Evolutionary conservation across 768 basidiomycete species (phyloP), one percentile per base, ranked within the genome.

Genomic region (Royoungia palumana): DNA sequence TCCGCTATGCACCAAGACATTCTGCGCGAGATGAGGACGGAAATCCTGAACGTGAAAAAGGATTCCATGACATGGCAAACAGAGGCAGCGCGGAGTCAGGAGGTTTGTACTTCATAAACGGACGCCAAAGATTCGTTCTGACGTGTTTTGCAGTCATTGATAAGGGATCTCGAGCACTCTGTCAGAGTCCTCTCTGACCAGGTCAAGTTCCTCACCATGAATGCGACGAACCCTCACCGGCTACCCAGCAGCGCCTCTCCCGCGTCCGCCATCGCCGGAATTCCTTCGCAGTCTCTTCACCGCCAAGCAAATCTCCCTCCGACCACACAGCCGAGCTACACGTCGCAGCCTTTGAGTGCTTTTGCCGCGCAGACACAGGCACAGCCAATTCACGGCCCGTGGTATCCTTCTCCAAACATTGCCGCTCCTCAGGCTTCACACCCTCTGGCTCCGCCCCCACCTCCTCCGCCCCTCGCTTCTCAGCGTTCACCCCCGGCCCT

Each of bases 361-460:
- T 73, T 58, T 55, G 44, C 63, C 10, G 70, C 63, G 24, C 68
- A 62, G 25, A 61, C 64, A 11, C 73, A 68, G 36, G 65, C 58
- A 39, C 48, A 57, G 13, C 44, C 60, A n/a, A 59, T 61, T 49
- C 67, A 68, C 44, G 56, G 57, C 14, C 21, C 66, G n/a, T 89
- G 87, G 87, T 87, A 82, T 63, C 64, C 72, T 5, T 64, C 65
- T 25, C 69, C 81, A 2, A 69, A 72, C 20, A 87, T 90, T 41
- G 86, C 85, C 43, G 87, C 88, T 3, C 88, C 88, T 35, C 88
- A 89, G 54, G 87, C 87, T 1, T 90, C 88, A 0, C 87, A 89
- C 58, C 88, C 86, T 24, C 79, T 84, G 9, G 82, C 84, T 16
- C 77, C 85, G 14, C 86, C 85, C 2, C 87, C 73, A 3, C 70